A percentile compares a stretch with the other conserved stretches of the same genome.
phyloP scores from a whole-genome alignment of 495 filamentous ascomycete genomes.

The Entonaema liquescens region DNA sequence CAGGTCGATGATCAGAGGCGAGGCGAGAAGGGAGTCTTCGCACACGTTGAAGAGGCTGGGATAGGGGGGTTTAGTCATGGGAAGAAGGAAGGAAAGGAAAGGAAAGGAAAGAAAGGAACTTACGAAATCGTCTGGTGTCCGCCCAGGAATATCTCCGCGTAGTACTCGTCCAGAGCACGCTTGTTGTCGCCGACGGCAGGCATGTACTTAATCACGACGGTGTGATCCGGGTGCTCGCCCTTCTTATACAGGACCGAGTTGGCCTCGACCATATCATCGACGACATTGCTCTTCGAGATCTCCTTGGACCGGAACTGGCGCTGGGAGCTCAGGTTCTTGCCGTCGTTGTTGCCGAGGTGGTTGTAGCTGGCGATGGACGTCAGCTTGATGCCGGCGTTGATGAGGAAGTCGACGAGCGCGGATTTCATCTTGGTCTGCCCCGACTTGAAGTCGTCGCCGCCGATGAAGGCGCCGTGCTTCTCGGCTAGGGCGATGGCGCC shows the following conservation, averaged over 20 bases:
- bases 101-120: constrained; percentile 34
- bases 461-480: constrained; percentile 87
- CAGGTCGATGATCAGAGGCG: constrained; percentile 96
- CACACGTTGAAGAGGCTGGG: constrained; percentile 94
- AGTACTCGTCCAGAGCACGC: constrained; percentile 98
- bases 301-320: constrained; percentile 99
- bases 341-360: constrained; percentile 99
- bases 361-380: constrained; percentile 99
- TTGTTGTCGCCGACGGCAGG: constrained; percentile 99
- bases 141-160: constrained; percentile 98
- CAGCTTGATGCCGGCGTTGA: constrained; percentile 98
- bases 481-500: constrained; percentile 92
- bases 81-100: not conserved
- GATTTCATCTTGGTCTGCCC: constrained; percentile 99
- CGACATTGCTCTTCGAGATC: constrained; percentile 98
- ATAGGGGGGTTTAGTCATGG: not conserved
- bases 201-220: constrained; percentile 98
- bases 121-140: constrained; percentile 95
- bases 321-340: constrained; percentile 97
- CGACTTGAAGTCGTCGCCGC: constrained; percentile 99
- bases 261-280: constrained; percentile 98
- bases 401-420: constrained; percentile 96
- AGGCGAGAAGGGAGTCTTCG: constrained; percentile 97
- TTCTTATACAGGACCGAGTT: constrained; percentile 88
- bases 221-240: constrained; percentile 89